phyloP scores from a whole-genome alignment of 1,284 basidiomycete species.

The Papiliotrema flavescens region DNA sequence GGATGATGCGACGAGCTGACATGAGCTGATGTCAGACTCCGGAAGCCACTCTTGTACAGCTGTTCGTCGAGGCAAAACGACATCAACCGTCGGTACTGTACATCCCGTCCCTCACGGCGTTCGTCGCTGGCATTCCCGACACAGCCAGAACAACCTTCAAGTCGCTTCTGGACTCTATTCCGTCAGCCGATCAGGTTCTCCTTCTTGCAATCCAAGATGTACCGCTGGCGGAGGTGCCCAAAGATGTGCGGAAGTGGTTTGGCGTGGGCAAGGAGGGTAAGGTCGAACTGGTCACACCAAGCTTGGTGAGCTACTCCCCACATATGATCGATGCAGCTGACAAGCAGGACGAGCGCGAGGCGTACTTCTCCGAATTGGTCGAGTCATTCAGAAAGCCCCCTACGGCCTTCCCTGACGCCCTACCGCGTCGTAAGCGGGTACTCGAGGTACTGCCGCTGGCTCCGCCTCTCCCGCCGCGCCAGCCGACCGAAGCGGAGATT shows the following conservation, averaged over 20 bases:
- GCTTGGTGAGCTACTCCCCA: too few relatives aligned
- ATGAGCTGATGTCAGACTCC: conserved; percentile 59
- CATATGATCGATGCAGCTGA: not conserved
- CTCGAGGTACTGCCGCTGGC: conserved; percentile 85
- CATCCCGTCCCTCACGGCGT: conserved; percentile 82
- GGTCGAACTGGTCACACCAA: conserved; percentile 60
- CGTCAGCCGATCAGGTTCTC: conserved; percentile 87
- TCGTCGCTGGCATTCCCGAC: conserved; percentile 82
- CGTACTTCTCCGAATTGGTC: conserved; percentile 74
- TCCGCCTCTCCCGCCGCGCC: conserved; percentile 79
- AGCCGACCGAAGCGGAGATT: conserved; percentile 78
- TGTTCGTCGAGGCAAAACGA: conserved; percentile 97
- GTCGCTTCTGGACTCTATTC: conserved; percentile 83
- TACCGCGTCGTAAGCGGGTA: conserved; percentile 76
- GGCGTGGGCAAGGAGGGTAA: conserved; percentile 72
- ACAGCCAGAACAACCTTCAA: conserved; percentile 78
- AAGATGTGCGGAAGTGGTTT: conserved; percentile 89
- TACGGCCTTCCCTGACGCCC: conserved; percentile 84
- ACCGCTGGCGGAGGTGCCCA: conserved; percentile 64
- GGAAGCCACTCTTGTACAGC: conserved; percentile 89
- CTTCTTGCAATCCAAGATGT: conserved; percentile 86
- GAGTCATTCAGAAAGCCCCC: conserved; percentile 70
- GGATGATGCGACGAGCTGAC: not conserved
- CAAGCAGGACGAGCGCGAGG: conserved; percentile 57
- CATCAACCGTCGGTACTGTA: conserved; percentile 95